Evolutionary conservation across 345 rosid species (phyloP), one percentile per base, ranked within the genome.

Genomic region (Odontarrhena argentea): DNA sequence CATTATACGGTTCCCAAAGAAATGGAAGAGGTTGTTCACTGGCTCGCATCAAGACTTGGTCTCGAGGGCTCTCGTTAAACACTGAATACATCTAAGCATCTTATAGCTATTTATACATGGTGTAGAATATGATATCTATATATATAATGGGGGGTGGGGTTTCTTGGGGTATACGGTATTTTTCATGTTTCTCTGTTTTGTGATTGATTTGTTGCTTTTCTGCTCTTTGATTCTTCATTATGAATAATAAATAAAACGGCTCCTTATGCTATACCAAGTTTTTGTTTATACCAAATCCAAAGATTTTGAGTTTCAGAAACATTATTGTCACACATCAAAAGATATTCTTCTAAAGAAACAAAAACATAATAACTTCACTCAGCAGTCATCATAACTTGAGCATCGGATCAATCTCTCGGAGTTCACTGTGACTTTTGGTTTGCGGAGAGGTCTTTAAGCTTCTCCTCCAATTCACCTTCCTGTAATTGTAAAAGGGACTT

Each of bases 1-100:
- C 96, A 89, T 71, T 92, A 89, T 70, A 89, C 98, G 5, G 83
- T 85, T n/a, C 96, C 96, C 2, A 82, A 76, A 63, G 96, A 92
- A 71, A 92, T 87, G 96, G 80, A 81, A 2, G 96, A 86, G 69
- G 79, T 89, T 53, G 84, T 88, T 77, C 79, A 55, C 34, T 92
- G 98, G 96, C 88, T 89, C 34, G 65, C 85, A 3, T 44, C 82
- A 52, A 86, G 84, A 77, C 78, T 87, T 52, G 86, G 91, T 47
- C 98, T 92, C 1, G 91, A 92, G 56, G 96, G 89, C 9, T 81
- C 78, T 1, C 79, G 80, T 46, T 73, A 73, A 52, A 15, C 63
- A 35, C 25, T 24, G 7, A 51, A 50, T 8, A n/a, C 68, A 70
- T 45, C 74, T 6, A 35, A 49, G 34, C 45, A 45, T 47, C 41